Base-by-base conservation (phyloP, 2,329 filamentous ascomycete species). In the Trichoderma harzianum region DNA sequence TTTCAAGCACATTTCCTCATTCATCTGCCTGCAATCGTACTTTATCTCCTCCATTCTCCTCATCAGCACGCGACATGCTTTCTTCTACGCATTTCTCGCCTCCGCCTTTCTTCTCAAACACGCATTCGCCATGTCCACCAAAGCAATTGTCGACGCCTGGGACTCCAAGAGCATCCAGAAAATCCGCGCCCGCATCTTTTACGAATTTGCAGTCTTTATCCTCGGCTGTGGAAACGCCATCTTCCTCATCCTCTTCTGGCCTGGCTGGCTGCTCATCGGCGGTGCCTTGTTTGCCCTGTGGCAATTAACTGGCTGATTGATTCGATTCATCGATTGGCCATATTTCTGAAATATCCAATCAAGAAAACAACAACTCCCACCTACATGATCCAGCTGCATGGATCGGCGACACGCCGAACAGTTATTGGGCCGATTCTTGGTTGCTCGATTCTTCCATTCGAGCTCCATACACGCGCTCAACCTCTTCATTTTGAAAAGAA, bases 401-500 rank as follows among this genome's bases (percentile, higher is more conserved):
- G 8, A 34, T 26, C n/a, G 36, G 21, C 66, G 28, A 51, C 36
- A 53, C 36, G 47, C 51, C 30, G 10, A n/a, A 30, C 24, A 51
- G 51, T 30, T 32, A 32, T 18, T 39, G 67, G n/a, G 55, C 53
- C 10, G 34, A 26, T 32, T 39, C 14, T 32, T 5, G 55, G 14
- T 12, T 28, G 36, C 36, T 34, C 65, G 24, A 36, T 8, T 10
- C 21, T 51, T 51, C 10, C 21, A 57, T 32, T 12, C n/a, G 39
- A 34, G 39, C 26, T 60, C 4, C 65, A 61, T 18, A 18, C 12
- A 18, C 16, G 21, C n/a, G 8, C 26, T 73, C 65, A 55, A 24
- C 62, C 68, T 51, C 82, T 16, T 69, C 80, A 83, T 58, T 79
- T 78, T 34, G 88, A 87, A 80, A 94, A 95, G 86, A 99, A 99